A percentile compares a stretch with the other conserved stretches of the same genome.
Conservation (phyloP, 2,329 filamentous ascomycete species). For the Westerdykella aurantiaca region DNA sequence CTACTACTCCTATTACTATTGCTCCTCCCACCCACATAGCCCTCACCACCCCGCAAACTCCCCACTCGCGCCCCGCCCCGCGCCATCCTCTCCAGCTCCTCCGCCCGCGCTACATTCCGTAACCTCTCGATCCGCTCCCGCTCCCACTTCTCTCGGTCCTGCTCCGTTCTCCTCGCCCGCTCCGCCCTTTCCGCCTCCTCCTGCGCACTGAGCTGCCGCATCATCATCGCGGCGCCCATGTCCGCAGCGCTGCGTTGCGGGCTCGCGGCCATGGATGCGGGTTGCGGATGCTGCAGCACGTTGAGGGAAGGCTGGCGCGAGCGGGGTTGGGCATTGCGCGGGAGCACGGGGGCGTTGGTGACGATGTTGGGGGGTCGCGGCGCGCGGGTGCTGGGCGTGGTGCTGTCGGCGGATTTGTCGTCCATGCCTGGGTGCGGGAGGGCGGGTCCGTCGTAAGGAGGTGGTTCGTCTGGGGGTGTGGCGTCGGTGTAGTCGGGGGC, state of each 20-base stretch:
- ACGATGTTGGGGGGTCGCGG: conserved; percentile 27
- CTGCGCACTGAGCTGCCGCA: conserved; percentile 29
- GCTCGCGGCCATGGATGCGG: conserved; percentile 37
- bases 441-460: conserved; percentile 31
- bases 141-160: conserved; percentile 20
- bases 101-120: conserved; percentile 25
- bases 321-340: conserved; percentile 13
- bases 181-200: conserved; percentile 31
- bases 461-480: conserved; percentile 25
- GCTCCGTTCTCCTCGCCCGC: conserved; percentile 24
- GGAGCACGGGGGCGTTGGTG: conserved; percentile 14
- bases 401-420: conserved; percentile 10
- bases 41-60: conserved; percentile 17
- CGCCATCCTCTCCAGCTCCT: conserved; percentile 31
- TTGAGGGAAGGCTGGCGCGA: conserved; percentile 29
- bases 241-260: conserved; percentile 31
- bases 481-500: conserved; percentile 11
- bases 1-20: conserved; percentile 5
- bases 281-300: conserved; percentile 35
- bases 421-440: conserved; percentile 27
- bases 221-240: conserved; percentile 34
- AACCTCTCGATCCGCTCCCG: conserved; percentile 26
- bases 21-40: conserved; percentile 1
- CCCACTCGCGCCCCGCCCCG: conserved; percentile 27
- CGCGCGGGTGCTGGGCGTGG: conserved; percentile 4